Base-by-base conservation (phyloP, 2,329 filamentous ascomycete genomes). In the Cytospora piceae region DNA sequence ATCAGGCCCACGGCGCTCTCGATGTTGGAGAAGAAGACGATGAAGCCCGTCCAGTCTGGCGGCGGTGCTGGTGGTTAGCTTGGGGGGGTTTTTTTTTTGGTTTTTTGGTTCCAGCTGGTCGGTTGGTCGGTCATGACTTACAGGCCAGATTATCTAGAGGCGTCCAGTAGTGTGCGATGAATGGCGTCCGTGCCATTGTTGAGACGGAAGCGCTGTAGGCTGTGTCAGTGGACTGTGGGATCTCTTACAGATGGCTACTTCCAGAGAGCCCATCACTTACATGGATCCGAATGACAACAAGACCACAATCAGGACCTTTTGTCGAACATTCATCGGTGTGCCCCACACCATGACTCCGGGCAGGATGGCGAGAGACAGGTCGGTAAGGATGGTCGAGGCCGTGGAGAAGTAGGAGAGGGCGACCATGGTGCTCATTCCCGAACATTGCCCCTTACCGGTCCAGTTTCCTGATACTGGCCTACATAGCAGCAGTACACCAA, bases 291-390 rank as follows among this genome's bases (percentile, higher is more conserved):
- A 72, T 4, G 71, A 72, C 42, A 74, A 64, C 27, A 74, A 62
- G n/a, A 59, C 37, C n/a, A 69, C 68, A 39, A 73, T 70, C 11
- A 64, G 66, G 6, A 74, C 42, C 60, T 74, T 73, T 4, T 69
- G 61, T 22, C 32, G 54, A 27, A 63, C 17, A 27, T 73, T 71
- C 72, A 76, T 75, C 61, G 76, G 74, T 8, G 73, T 74, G 2
- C 70, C 71, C 72, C 73, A 77, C 5, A 77, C 65, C 20, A 77
- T 71, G 4, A 76, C 58, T 2, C 71, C 75, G 0, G 75, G 75
- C 8, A 77, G 67, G 1, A 77, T 66, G 0, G 73, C 73, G 11
- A 72, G 72, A 11, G 73, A 73, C 58, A 74, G 15, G 58, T 77
- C 75, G n/a, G 75, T 77, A 2, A 72, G 65, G 32, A 77, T 75